phyloP scores from a whole-genome alignment of 768 basidiomycete genomes.

The Scleroderma citrinum region DNA sequence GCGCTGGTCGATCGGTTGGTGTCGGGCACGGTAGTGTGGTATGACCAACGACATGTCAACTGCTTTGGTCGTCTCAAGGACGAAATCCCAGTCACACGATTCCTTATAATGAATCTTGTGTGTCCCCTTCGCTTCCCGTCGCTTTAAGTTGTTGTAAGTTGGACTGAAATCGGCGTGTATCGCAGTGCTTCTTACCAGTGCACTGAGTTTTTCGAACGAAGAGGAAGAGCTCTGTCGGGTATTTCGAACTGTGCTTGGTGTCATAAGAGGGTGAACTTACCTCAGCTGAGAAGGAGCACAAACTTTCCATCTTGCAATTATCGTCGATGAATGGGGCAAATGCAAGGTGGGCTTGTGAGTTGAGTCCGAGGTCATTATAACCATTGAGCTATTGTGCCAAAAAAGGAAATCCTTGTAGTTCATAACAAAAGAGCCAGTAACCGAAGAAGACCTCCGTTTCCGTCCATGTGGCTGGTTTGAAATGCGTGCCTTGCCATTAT shows the following conservation, averaged over 20 bases:
- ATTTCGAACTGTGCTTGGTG: constrained; percentile 3
- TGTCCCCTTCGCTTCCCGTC: constrained; percentile 38
- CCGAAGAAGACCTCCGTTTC: too few relatives aligned
- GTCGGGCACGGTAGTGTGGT: constrained; percentile 72
- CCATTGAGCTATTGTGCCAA: constrained; percentile 19
- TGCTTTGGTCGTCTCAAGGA: constrained; percentile 46
- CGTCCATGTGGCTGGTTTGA: too few relatives aligned
- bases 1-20: constrained; percentile 67
- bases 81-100: constrained; percentile 61
- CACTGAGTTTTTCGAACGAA: constrained; percentile 9
- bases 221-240: constrained; percentile 19
- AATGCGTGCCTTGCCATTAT: too few relatives aligned
- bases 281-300: constrained; percentile 23
- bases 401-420: constrained; percentile 28
- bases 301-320: constrained; percentile 18
- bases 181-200: constrained; percentile 10
- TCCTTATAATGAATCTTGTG: constrained; percentile 62
- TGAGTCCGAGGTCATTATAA: constrained; percentile 4
- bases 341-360: neutral
- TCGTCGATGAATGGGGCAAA: too few relatives aligned
- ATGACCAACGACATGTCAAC: constrained; percentile 64
- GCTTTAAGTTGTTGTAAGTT: constrained; percentile 11
- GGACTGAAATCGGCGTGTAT: neutral
- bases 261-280: constrained; percentile 11
- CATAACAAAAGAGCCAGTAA: constrained; percentile 19